These are phyloP conservation scores for Vicia faba DNA, from an alignment of 306 rosid genomes.

Conservation along the genomic window DNA sequence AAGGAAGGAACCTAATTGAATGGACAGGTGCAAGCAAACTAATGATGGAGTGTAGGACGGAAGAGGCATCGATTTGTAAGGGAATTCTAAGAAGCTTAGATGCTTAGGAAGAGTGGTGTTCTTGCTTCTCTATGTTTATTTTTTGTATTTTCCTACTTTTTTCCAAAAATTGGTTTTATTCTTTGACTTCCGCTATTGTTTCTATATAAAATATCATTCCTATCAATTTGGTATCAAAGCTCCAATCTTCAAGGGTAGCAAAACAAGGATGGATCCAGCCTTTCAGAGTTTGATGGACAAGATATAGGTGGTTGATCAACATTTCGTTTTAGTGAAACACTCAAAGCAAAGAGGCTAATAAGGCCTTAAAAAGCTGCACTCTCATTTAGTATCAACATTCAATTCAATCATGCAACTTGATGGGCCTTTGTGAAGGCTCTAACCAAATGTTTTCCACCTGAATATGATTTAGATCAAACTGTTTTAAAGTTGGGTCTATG, in stretches of 20 bases:
- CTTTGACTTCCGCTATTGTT: too few relatives aligned
- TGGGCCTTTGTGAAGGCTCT: not conserved
- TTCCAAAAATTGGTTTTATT: too few relatives aligned
- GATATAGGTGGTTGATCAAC: too few relatives aligned
- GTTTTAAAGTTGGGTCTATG: not conserved
- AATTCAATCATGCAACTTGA: not conserved
- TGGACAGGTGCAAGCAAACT: not conserved
- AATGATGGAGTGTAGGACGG: not conserved
- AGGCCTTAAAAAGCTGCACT: not conserved
- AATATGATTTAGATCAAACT: not conserved
- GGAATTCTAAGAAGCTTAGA: not conserved
- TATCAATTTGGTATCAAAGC: too few relatives aligned
- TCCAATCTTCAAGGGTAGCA: too few relatives aligned
- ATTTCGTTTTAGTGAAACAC: too few relatives aligned
- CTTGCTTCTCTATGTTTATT: too few relatives aligned
- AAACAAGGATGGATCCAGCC: too few relatives aligned
- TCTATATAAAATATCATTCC: too few relatives aligned
- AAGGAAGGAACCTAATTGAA: not conserved
- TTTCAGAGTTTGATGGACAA: too few relatives aligned
- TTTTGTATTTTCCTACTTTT: too few relatives aligned
- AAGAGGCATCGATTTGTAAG: not conserved
- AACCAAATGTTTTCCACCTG: not conserved
- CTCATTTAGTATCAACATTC: not conserved
- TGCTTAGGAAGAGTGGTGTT: not conserved
- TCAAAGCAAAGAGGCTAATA: too few relatives aligned